Evolutionary conservation across 768 basidiomycete species (phyloP), one percentile per base, ranked within the genome.

Genomic region (Lactarius tabidus): DNA sequence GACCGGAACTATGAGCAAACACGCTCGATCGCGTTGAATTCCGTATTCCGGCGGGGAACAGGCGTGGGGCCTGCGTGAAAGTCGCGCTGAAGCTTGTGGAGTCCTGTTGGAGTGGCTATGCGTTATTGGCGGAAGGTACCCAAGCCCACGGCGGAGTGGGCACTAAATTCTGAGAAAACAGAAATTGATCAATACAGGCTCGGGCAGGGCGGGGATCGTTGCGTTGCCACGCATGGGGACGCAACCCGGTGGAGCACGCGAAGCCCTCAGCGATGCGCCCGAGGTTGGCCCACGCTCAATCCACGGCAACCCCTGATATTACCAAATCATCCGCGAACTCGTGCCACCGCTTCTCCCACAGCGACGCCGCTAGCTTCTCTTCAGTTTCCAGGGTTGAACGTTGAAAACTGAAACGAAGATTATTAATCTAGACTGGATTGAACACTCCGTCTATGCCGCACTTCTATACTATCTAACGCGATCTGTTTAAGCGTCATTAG

Each of bases 391-490:
- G 51, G 7, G 59, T 64, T n/a, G n/a, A n/a, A n/a, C n/a, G n/a
- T n/a, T 26, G 55, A 67, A n/a, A 64, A 67, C 67, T 64, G 38
- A 45, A 51, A 35, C 36, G 51, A 36, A 28, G 45, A 38, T 41
- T 31, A 60, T 43, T 29, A 57, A 36, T 12, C 20, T 29, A 41
- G 15, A 18, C 36, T 23, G 8, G 28, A 3, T 51, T 51, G n/a
- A 33, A 41, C 57, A 53, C 51, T 39, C 33, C 58, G 51, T 38
- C 43, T 2, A 23, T 23, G 6, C 60, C 69, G 53, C 60, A 85
- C 88, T 79, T 79, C 77, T 59, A 89, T 76, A 71, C 88, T 89
- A 67, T 89, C 85, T 45, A 84, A 80, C 2, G 88, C 88, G 14
- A 90, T 75, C 59, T 83, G 79, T 0, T 84, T 82, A 2, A 91